Evolutionary conservation across 352 stramenopile genomes (phyloP).

Genomic region (Globisporangium perplexum): DNA sequence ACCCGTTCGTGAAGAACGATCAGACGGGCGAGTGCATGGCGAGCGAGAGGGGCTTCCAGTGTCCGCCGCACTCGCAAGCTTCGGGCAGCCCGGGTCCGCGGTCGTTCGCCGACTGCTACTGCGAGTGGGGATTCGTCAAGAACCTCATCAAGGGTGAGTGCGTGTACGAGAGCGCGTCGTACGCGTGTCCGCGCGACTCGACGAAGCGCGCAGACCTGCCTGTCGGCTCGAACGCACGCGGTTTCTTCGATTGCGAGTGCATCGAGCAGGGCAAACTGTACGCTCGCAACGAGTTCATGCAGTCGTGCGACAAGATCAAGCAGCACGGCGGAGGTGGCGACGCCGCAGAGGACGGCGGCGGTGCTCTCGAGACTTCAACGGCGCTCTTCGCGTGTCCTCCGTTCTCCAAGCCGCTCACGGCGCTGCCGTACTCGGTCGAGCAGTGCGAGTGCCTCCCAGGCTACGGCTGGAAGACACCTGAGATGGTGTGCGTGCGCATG

Average conservation of each 20-base stretch:
- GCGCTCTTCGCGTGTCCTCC: constrained; percentile 44
- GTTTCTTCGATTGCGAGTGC: constrained; percentile 79
- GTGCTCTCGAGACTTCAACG: neutral
- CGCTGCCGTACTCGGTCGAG: constrained; percentile 53
- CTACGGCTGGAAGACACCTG: constrained; percentile 64
- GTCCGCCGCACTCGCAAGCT: constrained; percentile 28
- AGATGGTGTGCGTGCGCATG: constrained; percentile 55
- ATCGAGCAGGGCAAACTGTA: constrained; percentile 28
- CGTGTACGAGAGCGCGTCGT: constrained; percentile 44
- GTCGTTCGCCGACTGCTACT: constrained; percentile 71
- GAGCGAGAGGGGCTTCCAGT: constrained; percentile 20
- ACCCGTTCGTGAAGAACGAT: constrained; percentile 62
- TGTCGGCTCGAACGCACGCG: constrained; percentile 31
- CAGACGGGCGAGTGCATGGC: constrained; percentile 62
- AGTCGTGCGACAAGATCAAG: constrained; percentile 35
- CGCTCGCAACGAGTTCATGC: constrained; percentile 45
- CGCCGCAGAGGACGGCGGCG: neutral
- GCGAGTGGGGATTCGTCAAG: constrained; percentile 67
- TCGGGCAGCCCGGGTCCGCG: constrained; percentile 18
- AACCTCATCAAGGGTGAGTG: constrained; percentile 29
- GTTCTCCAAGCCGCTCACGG: constrained; percentile 49
- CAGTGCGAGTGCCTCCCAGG: constrained; percentile 74
- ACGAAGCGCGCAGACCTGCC: constrained; percentile 31
- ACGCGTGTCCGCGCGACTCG: constrained; percentile 60
- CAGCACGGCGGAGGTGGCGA: constrained; percentile 16